Evolutionary conservation across 306 rosid genomes (phyloP).

Genomic region (Glycine tomentella): DNA sequence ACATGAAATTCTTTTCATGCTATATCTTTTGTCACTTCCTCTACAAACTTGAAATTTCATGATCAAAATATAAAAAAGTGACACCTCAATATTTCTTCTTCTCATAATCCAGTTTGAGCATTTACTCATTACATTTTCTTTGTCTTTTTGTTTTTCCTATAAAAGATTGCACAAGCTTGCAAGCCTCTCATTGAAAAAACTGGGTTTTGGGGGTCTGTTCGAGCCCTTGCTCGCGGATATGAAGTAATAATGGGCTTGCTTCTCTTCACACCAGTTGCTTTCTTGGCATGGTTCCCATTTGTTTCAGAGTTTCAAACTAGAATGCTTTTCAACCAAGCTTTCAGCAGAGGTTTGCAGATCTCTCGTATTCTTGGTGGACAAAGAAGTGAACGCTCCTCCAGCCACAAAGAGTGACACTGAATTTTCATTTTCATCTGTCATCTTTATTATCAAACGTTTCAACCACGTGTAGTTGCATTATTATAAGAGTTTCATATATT

Average conservation of each 20-base stretch:
- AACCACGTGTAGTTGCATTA: slow-evolving; percentile 10
- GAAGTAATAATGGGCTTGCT: slow-evolving; percentile 87
- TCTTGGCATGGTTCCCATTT: slow-evolving; percentile 98
- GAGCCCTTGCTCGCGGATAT: slow-evolving; percentile 83
- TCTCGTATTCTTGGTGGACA: slow-evolving; percentile 95
- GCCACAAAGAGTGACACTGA: slow-evolving; percentile 63
- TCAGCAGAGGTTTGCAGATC: slow-evolving; percentile 96
- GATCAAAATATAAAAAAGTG: background rate
- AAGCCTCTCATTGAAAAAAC: slow-evolving; percentile 60
- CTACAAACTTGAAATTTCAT: too few relatives aligned
- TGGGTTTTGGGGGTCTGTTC: slow-evolving; percentile 77
- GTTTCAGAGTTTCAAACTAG: slow-evolving; percentile 96
- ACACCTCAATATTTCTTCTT: slow-evolving; percentile 19
- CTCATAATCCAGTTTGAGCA: slow-evolving; percentile 20
- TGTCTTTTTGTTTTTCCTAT: background rate
- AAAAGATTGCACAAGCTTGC: slow-evolving; percentile 94
- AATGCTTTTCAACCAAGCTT: slow-evolving; percentile 98
- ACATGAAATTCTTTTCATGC: too few relatives aligned
- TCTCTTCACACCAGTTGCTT: slow-evolving; percentile 89
- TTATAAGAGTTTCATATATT: slow-evolving; percentile 26
- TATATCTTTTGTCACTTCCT: too few relatives aligned
- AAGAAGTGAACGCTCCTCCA: slow-evolving; percentile 68
- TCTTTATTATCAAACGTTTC: slow-evolving; percentile 1
- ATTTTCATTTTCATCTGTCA: slow-evolving; percentile 4
- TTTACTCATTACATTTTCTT: background rate